Percentiles rank a stretch among this genome's conserved stretches.
These are phyloP conservation scores for Globisporangium orthogonon DNA, from an alignment of 352 stramenopile genomes.

Conservation along the genomic window DNA sequence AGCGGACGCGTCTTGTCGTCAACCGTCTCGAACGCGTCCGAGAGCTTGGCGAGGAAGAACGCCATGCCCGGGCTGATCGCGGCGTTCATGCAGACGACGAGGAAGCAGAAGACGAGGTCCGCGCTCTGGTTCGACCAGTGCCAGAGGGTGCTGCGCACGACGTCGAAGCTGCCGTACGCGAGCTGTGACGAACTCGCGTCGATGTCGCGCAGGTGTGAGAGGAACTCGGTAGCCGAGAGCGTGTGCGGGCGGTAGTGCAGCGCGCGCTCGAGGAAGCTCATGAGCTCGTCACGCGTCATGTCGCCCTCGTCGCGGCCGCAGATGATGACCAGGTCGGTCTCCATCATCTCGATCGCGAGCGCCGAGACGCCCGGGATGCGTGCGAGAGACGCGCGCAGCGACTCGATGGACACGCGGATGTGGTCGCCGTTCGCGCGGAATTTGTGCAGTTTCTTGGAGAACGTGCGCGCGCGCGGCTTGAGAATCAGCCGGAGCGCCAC, in stretches of 20 bases:
- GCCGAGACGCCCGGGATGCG: constrained; percentile 80
- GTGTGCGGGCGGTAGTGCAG: constrained; percentile 70
- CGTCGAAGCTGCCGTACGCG: constrained; percentile 68
- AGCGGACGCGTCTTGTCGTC: constrained; percentile 20
- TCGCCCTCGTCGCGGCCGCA: constrained; percentile 80
- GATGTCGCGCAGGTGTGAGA: constrained; percentile 78
- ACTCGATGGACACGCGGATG: constrained; percentile 84
- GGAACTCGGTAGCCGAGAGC: constrained; percentile 77
- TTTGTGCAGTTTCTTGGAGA: constrained; percentile 88
- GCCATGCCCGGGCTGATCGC: constrained; percentile 73
- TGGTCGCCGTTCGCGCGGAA: constrained; percentile 81
- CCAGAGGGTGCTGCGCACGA: constrained; percentile 71
- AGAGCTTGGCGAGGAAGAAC: constrained; percentile 69
- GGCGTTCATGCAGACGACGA: constrained; percentile 82
- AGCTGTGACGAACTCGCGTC: constrained; percentile 71
- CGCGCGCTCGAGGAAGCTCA: constrained; percentile 79
- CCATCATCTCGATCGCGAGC: constrained; percentile 85
- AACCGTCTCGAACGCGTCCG: constrained; percentile 54
- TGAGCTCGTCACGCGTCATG: constrained; percentile 83
- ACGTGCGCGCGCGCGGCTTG: constrained; percentile 75
- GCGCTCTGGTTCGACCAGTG: constrained; percentile 84
- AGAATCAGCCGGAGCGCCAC: constrained; percentile 73
- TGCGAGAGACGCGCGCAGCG: constrained; percentile 63
- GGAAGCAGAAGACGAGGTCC: constrained; percentile 65
- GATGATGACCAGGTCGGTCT: constrained; percentile 85